Percentiles rank a stretch among this genome's conserved stretches.
phyloP scores from a whole-genome alignment of 306 rosid species.

The Quercus robur region DNA sequence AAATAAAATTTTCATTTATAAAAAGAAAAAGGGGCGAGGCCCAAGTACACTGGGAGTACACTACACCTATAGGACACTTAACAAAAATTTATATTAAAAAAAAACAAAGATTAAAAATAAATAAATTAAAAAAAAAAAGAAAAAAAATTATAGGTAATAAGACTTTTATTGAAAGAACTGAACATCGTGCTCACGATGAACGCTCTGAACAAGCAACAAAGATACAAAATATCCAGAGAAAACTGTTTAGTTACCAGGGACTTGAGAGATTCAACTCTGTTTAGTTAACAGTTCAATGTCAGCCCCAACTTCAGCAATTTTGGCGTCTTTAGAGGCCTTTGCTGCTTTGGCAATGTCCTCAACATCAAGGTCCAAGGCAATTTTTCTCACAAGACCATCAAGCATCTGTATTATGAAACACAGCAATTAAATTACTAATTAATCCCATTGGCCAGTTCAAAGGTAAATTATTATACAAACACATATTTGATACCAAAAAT shows the following conservation, averaged over 20 bases:
- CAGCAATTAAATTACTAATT: background rate
- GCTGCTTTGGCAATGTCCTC: slow-evolving; percentile 68
- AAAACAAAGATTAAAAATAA: no score
- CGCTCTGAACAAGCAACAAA: no score
- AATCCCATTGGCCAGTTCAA: background rate
- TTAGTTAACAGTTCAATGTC: slow-evolving; percentile 69
- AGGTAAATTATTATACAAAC: no score
- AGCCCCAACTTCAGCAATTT: slow-evolving; percentile 79
- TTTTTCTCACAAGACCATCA: slow-evolving; percentile 66
- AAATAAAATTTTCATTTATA: no score
- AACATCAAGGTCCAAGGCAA: slow-evolving; percentile 86
- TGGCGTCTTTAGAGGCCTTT: slow-evolving; percentile 66
- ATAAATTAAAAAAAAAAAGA: no score
- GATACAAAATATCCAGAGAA: no score
- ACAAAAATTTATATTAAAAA: no score
- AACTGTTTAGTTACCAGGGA: background rate
- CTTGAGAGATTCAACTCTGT: slow-evolving; percentile 31
- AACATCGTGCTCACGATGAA: no score
- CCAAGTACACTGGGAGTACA: background rate
- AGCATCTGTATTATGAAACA: slow-evolving; percentile 62
- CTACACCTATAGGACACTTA: slow-evolving; percentile 38
- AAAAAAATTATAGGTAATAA: no score
- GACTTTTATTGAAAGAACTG: no score
- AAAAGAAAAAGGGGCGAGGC: no score
- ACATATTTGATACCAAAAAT: background rate